Conservation (phyloP, 1,284 basidiomycete genomes). For the Paramarasmius palmivorus region DNA sequence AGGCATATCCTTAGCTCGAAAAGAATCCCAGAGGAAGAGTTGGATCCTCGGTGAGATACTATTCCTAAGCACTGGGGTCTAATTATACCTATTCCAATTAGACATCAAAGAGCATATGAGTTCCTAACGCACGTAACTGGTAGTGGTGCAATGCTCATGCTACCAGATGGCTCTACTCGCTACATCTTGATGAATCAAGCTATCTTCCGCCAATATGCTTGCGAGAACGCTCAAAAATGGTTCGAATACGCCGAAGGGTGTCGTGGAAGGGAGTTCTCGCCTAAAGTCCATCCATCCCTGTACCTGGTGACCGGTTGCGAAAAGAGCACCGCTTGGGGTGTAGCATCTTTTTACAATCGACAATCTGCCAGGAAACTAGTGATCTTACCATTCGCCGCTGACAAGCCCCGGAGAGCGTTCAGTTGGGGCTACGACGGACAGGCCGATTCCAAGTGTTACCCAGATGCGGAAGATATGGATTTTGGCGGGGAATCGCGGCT, state of each 20-base stretch:
- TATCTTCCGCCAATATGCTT: conserved; percentile 7
- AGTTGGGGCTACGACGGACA: no score
- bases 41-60: neutral
- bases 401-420: no score
- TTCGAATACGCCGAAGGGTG: conserved; percentile 11
- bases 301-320: conserved; percentile 16
- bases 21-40: neutral
- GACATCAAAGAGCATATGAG: conserved; percentile 2
- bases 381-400: no score
- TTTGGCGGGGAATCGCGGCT: no score
- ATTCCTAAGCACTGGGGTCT: no score
- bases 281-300: conserved; percentile 4
- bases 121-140: neutral
- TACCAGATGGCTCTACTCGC: conserved; percentile 9
- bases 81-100: neutral
- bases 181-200: conserved; percentile 3
- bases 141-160: conserved; percentile 11
- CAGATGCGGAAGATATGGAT: no score
- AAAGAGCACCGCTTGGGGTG: conserved; percentile 11
- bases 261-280: conserved; percentile 5
- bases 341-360: neutral
- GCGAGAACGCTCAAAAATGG: conserved; percentile 9
- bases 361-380: no score
- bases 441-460: no score
- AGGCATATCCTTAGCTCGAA: neutral